A percentile compares a stretch with the other conserved stretches of the same genome.
phyloP scores from a whole-genome alignment of 768 basidiomycete genomes.

The Suillus tomentosus region DNA sequence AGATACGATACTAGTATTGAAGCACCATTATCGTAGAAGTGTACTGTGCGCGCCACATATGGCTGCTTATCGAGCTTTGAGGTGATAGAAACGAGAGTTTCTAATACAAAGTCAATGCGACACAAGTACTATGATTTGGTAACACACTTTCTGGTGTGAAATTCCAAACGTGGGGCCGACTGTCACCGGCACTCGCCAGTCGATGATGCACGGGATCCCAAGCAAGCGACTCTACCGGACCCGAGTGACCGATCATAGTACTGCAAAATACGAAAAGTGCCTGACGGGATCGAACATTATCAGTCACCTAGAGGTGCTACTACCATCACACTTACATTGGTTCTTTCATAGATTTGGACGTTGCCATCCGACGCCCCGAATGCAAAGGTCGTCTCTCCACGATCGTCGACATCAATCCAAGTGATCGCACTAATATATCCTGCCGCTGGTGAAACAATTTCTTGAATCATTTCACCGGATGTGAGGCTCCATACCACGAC shows the following conservation, averaged over 20 bases:
- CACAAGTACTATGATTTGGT: background rate
- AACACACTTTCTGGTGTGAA: background rate
- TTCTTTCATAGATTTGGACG: background rate
- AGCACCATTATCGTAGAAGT: slow-evolving; percentile 8
- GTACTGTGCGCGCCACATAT: background rate
- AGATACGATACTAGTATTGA: slow-evolving; percentile 4
- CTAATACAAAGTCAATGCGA: background rate
- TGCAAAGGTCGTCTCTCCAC: background rate
- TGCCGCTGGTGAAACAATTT: background rate
- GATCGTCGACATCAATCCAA: background rate
- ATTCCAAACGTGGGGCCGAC: background rate
- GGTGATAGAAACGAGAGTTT: background rate
- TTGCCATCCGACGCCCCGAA: background rate
- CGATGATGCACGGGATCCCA: background rate
- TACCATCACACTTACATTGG: background rate
- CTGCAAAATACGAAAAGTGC: background rate
- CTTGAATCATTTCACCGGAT: background rate
- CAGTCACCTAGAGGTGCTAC: background rate
- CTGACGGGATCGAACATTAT: background rate
- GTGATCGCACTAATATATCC: background rate
- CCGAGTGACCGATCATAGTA: background rate
- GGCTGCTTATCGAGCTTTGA: slow-evolving; percentile 1
- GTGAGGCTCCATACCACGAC: background rate
- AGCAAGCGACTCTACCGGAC: background rate
- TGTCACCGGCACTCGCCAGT: background rate